Evolutionary conservation across 148 eudicot genomes (phyloP).

Genomic region (Rhododendron williamsianum): DNA sequence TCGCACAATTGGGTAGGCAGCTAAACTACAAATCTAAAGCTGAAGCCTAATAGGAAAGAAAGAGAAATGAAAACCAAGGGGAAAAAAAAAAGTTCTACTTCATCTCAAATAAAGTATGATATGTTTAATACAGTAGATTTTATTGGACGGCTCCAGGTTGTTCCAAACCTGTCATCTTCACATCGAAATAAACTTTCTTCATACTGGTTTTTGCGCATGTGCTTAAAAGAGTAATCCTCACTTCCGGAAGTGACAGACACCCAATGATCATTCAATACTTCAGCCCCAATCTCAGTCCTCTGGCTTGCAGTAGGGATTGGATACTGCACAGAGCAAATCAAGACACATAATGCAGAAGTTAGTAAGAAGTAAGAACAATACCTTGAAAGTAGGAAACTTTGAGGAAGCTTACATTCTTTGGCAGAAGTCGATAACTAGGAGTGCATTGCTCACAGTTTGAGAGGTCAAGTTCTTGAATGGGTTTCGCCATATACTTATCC

Average conservation of each 20-base stretch:
- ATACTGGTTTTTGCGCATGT: constrained; percentile 97
- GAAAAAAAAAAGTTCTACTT: background rate
- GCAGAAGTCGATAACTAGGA: constrained; percentile 90
- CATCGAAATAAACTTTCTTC: constrained; percentile 96
- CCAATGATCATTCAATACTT: constrained; percentile 84
- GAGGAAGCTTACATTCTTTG: constrained; percentile 62
- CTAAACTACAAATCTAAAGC: background rate
- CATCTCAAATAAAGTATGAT: background rate
- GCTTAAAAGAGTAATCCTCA: constrained; percentile 97
- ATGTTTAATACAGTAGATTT: background rate
- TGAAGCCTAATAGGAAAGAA: background rate
- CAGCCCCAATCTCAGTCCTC: constrained; percentile 62
- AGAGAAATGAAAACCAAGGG: background rate
- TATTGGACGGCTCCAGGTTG: background rate
- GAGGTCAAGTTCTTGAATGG: constrained; percentile 70
- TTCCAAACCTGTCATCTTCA: constrained; percentile 88
- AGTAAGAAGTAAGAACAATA: background rate
- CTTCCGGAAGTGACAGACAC: constrained; percentile 98
- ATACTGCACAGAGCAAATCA: constrained; percentile 48
- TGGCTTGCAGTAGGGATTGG: constrained; percentile 83
- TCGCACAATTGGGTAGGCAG: background rate
- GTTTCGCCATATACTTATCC: constrained; percentile 48
- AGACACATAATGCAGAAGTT: constrained; percentile 9
- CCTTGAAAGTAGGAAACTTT: background rate
- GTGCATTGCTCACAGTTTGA: constrained; percentile 70